Base-by-base conservation (phyloP, 2,329 filamentous ascomycete genomes). In the Neofusicoccum ribis region DNA sequence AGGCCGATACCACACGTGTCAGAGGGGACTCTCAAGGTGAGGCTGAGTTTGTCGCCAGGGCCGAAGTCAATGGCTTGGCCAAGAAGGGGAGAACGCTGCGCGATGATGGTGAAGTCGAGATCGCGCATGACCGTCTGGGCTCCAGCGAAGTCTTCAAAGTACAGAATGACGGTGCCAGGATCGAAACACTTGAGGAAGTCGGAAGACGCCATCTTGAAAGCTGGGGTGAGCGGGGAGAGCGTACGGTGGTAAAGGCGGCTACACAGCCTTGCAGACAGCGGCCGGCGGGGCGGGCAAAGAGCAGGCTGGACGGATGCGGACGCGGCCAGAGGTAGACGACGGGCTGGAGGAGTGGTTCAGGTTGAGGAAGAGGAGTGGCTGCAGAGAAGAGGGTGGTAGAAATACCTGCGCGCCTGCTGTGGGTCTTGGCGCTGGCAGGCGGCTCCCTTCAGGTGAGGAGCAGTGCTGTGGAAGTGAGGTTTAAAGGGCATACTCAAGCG, bases 11-110 rank as follows among this genome's bases (percentile, higher is more conserved):
- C 72, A 5, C 76, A 74, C 11, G 67, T 65, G 5, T 68, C 52
- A 3, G 76, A 78, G 1, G 74, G 69, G 15, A 73, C 75, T 58
- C 80, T 78, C 36, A 82, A 74, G 61, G 73, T 76, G 41, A 78
- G 73, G 59, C 76, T 74, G 15, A 43, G 15, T 12, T 66, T 56
- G 12, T 74, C 71, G 23, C 71, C 66, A 5, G 69, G 66, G 9
- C 73, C 71, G 14, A 72, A 67, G 63, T 82, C 80, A 66, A 82
- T 80, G 3, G 77, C 72, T 44, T 75, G 68, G 46, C 74, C 77
- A 3, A 82, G 70, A 1, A 82, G 67, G 11, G 78, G 75, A 54
- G 78, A 78, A n/a, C 70, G 67, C 14, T 31, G 27, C 27, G 27
- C 27, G 27, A 73, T 69, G 39, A 74, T 66, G 59, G 82, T 74